Conservation (phyloP, 2,329 filamentous ascomycete genomes). For the Fusarium sp. region DNA sequence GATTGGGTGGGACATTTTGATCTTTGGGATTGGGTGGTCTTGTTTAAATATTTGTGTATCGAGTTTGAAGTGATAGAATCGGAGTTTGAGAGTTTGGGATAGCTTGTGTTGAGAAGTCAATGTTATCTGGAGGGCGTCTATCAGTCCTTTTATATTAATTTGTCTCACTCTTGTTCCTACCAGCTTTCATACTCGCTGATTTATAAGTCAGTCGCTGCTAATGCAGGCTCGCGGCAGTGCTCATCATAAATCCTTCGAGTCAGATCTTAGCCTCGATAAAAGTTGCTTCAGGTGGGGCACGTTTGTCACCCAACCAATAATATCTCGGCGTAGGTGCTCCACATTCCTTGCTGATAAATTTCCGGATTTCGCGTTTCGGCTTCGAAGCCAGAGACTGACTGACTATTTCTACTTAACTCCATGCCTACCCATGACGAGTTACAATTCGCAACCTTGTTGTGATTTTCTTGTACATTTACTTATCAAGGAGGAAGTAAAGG, state of each 20-base stretch:
- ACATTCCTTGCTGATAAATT: background rate
- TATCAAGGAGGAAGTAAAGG: too few species aligned
- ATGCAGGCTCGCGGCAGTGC: background rate
- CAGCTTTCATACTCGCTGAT: background rate
- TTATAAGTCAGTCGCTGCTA: background rate
- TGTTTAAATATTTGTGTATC: background rate
- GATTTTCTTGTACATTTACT: fast-evolving
- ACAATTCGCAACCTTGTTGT: fast-evolving
- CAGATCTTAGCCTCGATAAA: background rate
- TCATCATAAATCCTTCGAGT: background rate
- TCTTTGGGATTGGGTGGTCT: fast-evolving
- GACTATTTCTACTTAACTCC: background rate
- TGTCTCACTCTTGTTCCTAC: fast-evolving
- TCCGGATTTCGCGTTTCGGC: background rate
- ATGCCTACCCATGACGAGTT: background rate
- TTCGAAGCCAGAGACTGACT: background rate
- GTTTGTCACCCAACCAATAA: fast-evolving
- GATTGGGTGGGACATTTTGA: slow-evolving; percentile 2
- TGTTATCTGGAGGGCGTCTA: fast-evolving
- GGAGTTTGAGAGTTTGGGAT: background rate
- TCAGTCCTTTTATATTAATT: background rate
- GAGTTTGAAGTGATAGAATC: fast-evolving
- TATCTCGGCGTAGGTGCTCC: background rate
- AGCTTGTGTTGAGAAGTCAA: fast-evolving
- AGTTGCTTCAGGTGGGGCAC: background rate